Base-by-base conservation (phyloP, 352 stramenopile genomes). In the Phytophthora sansomeana region DNA sequence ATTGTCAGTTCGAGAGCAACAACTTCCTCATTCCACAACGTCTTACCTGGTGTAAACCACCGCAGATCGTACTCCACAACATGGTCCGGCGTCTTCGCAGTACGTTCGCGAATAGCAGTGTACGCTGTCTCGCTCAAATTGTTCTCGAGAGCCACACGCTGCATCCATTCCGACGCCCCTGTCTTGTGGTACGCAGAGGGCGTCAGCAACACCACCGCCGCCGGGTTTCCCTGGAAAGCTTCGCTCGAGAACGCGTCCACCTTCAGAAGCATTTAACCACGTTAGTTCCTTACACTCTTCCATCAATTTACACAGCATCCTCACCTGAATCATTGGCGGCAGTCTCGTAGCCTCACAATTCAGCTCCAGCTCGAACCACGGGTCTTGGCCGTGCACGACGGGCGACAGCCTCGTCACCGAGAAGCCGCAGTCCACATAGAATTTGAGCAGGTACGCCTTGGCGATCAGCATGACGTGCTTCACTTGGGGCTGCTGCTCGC, bases 51-150 rank as follows among this genome's bases (percentile, higher is more conserved):
- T 1, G 77, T 85, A 47, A 92, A 92, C 83, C 81, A 92, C 11
- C 77, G 72, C 50, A 92, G 58, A 49, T 87, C 75, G 35, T 78
- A 91, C 56, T 80, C 61, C 2, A 61, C 54, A 2, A 78, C 26
- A 14, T 63, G 26, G 3, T 47, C 43, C 9, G 39, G 16, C 8
- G 14, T 61, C 39, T 51, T 39, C n/a, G 6, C 39, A 44, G 16
- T 49, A 17, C 33, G 49, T 21, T 52, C 30, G 13, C 74, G 67
- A 32, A 42, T 69, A 14, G 74, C 89, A 57, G 93, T 66, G 73
- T 92, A 99, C 11, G 92, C 93, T 14, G 96, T 99, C 70, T 98
- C 91, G 32, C 85, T 92, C 21, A 98, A 63, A 63, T 98, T 98
- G 59, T 97, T 97, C 70, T 99, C 91, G 49, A 80, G 81, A 21